phyloP scores from a whole-genome alignment of 306 rosid genomes.

The Lathyrus sativus region DNA sequence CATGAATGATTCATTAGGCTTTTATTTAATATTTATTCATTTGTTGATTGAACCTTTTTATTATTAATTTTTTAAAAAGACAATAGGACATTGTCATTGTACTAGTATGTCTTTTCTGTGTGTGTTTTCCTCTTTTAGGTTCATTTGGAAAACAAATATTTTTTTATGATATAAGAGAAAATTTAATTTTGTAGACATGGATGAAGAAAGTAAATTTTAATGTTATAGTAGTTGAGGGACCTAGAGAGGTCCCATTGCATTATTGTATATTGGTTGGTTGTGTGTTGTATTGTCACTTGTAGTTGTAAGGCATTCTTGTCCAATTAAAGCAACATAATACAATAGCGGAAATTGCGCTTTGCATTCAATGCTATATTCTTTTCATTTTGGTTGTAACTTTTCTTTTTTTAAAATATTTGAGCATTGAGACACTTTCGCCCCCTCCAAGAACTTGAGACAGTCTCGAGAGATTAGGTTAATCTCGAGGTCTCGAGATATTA shows the following conservation, averaged over 20 bases:
- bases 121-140: too few relatives aligned
- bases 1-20: constrained; percentile 10
- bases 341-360: constrained; percentile 26
- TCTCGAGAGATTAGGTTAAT: too few relatives aligned
- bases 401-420: too few relatives aligned
- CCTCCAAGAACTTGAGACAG: too few relatives aligned
- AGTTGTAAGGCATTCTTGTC: constrained; percentile 23
- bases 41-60: background rate
- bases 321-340: background rate
- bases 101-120: background rate
- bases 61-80: background rate
- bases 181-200: background rate
- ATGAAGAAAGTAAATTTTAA: background rate
- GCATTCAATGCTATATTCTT: constrained; percentile 1
- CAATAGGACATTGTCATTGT: background rate
- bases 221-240: background rate
- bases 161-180: background rate
- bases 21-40: background rate
- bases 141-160: background rate
- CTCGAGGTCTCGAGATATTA: too few relatives aligned
- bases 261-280: background rate
- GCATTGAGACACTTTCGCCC: too few relatives aligned
- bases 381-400: constrained; percentile 1
- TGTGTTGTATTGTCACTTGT: constrained; percentile 20
- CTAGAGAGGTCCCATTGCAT: background rate